A percentile compares a stretch with the other conserved stretches of the same genome.
Evolutionary conservation across 345 rosid species (phyloP).

Genomic region (Pugionium dolabratum): DNA sequence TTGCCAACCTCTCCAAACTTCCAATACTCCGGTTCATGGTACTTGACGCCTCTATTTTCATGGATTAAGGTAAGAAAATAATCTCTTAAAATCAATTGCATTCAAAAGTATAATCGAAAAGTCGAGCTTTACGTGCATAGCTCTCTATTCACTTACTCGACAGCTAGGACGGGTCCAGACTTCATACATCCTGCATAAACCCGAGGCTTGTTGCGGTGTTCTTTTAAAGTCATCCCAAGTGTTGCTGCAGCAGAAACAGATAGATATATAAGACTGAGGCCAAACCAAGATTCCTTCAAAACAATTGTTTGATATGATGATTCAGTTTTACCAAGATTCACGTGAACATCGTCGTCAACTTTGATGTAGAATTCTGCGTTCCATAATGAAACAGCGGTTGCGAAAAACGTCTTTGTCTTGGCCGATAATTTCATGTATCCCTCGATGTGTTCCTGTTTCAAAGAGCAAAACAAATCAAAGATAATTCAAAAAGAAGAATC

Average conservation of each 20-base stretch:
- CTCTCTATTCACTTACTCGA: not conserved
- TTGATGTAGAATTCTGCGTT: not conserved
- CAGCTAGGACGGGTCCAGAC: not conserved
- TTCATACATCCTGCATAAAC: slow-evolving; percentile 6
- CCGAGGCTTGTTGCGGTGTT: not conserved
- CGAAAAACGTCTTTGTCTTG: not conserved
- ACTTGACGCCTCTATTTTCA: not conserved
- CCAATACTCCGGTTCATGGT: slow-evolving; percentile 2
- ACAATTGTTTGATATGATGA: not conserved
- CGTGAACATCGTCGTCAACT: slow-evolving; percentile 41
- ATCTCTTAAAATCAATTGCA: too few species aligned
- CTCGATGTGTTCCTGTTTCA: not conserved
- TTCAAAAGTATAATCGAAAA: too few species aligned
- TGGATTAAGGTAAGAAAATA: not conserved
- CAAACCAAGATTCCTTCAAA: not conserved
- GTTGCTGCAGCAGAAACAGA: not conserved
- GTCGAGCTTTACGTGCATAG: too few species aligned
- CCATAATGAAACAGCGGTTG: not conserved
- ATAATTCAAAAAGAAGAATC: not conserved
- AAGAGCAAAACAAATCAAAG: not conserved
- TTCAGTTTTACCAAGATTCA: not conserved
- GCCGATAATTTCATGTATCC: not conserved
- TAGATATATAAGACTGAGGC: not conserved
- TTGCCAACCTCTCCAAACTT: not conserved
- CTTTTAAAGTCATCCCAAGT: slow-evolving; percentile 3